Conservation (phyloP, 306 rosid species). For the Carpinus fangiana region DNA sequence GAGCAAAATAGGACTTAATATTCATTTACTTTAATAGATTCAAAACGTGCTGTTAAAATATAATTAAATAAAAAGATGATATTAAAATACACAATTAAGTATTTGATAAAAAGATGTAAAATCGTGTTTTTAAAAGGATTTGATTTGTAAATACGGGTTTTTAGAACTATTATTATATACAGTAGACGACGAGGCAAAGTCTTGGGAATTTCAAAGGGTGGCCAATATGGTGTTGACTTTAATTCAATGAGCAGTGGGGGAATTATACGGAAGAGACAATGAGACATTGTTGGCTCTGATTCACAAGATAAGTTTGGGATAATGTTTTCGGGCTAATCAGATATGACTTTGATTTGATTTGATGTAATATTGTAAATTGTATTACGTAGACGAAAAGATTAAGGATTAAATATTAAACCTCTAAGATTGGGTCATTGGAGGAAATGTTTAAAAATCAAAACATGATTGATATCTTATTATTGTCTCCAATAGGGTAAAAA, state of each 20-base stretch:
- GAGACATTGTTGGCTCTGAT: conserved; percentile 29
- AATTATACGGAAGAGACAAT: conserved; percentile 9
- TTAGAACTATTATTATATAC: background rate
- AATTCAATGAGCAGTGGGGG: conserved; percentile 5
- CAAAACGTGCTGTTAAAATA: no score
- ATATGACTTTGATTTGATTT: conserved; percentile 41
- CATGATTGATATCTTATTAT: background rate
- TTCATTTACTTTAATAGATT: no score
- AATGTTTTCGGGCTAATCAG: conserved; percentile 26
- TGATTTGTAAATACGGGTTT: background rate
- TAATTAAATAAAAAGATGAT: no score
- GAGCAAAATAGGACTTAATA: no score
- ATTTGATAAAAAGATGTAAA: no score
- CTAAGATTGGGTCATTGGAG: background rate
- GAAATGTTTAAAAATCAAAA: background rate
- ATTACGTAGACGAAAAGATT: background rate
- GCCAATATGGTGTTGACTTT: conserved; percentile 15
- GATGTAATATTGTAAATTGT: conserved; percentile 13
- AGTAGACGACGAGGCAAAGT: background rate
- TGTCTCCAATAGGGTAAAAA: background rate
- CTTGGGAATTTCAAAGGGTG: background rate
- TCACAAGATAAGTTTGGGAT: conserved; percentile 28
- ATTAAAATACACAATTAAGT: no score
- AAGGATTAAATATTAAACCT: background rate
- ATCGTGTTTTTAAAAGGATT: no score